Conservation (phyloP, 2,329 filamentous ascomycete species). For the Fusarium equiseti region DNA sequence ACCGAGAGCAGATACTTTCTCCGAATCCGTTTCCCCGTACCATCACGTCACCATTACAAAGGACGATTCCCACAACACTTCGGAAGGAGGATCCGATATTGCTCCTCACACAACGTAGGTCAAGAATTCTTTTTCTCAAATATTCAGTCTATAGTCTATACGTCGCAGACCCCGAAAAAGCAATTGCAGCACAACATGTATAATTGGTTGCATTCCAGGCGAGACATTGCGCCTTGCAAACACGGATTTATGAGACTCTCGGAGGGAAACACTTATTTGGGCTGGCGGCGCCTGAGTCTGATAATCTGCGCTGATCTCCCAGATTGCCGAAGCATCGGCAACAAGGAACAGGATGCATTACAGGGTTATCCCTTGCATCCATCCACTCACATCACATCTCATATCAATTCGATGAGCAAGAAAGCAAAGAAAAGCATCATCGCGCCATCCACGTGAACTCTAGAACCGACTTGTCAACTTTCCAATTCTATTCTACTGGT, state of each 20-base stretch:
- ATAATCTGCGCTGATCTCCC: constrained; percentile 1
- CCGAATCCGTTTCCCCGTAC: background rate
- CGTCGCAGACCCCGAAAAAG: constrained; percentile 10
- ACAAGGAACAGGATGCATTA: constrained; percentile 22
- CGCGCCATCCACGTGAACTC: background rate
- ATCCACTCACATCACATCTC: background rate
- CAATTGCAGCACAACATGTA: constrained; percentile 1
- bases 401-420: background rate
- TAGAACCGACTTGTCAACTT: background rate
- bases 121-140: background rate
- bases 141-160: background rate
- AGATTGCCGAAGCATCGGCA: constrained; percentile 23
- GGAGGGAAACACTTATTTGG: constrained; percentile 2
- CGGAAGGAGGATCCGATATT: background rate
- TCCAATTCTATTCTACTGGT: background rate
- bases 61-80: background rate
- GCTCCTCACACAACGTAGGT: background rate
- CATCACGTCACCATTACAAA: background rate
- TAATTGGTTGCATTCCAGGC: constrained; percentile 27
- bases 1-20: background rate
- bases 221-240: constrained; percentile 27
- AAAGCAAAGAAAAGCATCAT: background rate
- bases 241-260: constrained; percentile 1
- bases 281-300: background rate
- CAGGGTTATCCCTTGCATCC: background rate